phyloP scores from a whole-genome alignment of 2,329 filamentous ascomycete genomes.

The Aspergillus sp. region DNA sequence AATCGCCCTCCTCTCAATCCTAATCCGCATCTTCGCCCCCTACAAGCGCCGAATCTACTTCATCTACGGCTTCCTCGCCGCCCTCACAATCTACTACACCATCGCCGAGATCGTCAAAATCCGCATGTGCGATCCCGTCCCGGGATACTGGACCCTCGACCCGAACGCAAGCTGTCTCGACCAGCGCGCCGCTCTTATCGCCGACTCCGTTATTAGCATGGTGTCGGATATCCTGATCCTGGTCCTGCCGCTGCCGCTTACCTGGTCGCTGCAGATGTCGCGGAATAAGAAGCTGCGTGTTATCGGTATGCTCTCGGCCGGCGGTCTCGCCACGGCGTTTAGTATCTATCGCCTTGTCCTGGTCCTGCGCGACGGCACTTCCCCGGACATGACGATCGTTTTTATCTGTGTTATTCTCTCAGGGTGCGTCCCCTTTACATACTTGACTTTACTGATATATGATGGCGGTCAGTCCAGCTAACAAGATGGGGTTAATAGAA shows the following conservation, averaged over 20 bases:
- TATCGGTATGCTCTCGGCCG: conserved; percentile 37
- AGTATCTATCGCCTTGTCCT: conserved; percentile 40
- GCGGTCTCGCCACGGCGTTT: conserved; percentile 39
- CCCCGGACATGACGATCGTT: conserved; percentile 33
- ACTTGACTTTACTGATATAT: no score
- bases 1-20: conserved; percentile 37
- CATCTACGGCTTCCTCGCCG: conserved; percentile 36
- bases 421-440: conserved; percentile 28
- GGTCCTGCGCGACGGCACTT: conserved; percentile 31
- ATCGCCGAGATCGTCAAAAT: conserved; percentile 39
- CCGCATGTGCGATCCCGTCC: conserved; percentile 38
- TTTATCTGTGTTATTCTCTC: conserved; percentile 39
- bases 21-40: conserved; percentile 40
- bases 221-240: conserved; percentile 39
- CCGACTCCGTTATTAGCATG: conserved; percentile 41
- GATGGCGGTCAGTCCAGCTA: not conserved
- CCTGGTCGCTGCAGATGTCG: conserved; percentile 41
- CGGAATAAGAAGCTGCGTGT: conserved; percentile 38
- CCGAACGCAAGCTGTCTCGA: conserved; percentile 33
- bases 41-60: conserved; percentile 33
- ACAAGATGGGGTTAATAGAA: conserved; percentile 27
- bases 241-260: conserved; percentile 36
- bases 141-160: conserved; percentile 33
- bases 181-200: conserved; percentile 37
- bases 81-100: conserved; percentile 36